Conservation (phyloP, 2,329 filamentous ascomycete species). For the Diaporthe helianthi region DNA sequence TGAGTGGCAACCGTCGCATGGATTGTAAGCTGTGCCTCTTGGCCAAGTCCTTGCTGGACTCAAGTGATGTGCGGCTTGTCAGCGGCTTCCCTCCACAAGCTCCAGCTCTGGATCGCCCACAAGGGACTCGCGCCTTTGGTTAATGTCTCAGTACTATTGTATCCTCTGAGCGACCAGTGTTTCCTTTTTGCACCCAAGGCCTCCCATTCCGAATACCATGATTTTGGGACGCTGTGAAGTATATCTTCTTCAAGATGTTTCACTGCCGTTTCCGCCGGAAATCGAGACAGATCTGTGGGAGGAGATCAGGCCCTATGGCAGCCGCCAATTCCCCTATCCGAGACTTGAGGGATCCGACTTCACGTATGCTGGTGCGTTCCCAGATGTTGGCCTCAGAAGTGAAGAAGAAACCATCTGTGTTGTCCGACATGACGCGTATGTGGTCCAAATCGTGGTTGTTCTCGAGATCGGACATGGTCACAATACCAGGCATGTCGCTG, state of each 20-base stretch:
- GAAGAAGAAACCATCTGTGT: conserved; percentile 47
- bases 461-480: conserved; percentile 59
- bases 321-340: conserved; percentile 72
- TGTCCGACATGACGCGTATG: conserved; percentile 60
- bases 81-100: background rate
- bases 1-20: background rate
- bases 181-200: background rate
- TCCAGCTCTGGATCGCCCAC: background rate
- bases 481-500: conserved; percentile 72
- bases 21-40: background rate
- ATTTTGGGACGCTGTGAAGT: background rate
- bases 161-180: background rate
- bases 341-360: conserved; percentile 62
- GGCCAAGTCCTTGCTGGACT: background rate
- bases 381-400: conserved; percentile 65
- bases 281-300: conserved; percentile 64
- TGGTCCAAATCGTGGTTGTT: conserved; percentile 62
- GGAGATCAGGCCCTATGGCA: conserved; percentile 67
- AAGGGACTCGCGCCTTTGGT: background rate
- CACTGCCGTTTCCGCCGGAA: conserved; percentile 45
- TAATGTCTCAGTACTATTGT: background rate
- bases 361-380: conserved; percentile 58
- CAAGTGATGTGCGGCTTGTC: background rate
- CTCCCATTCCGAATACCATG: background rate
- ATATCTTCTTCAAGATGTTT: conserved; percentile 5